These are phyloP conservation scores for Fagopyrum tataricum DNA, from an alignment of 148 eudicot genomes.

Conservation along the genomic window DNA sequence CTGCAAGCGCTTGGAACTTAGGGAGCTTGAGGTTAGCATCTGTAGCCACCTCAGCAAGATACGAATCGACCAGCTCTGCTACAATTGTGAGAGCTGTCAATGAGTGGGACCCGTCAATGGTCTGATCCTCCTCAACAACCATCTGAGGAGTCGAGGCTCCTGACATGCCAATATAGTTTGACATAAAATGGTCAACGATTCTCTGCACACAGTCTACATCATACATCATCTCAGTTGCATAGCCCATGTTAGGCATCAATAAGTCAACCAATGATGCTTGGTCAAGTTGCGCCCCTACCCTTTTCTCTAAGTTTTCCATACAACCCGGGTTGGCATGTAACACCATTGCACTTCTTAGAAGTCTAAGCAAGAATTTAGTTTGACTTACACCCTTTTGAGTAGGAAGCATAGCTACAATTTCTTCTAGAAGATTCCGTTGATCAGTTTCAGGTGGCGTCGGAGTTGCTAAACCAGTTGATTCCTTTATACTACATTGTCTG, in stretches of 20 bases:
- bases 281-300: conserved; percentile 51
- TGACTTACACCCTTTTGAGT: conserved; percentile 48
- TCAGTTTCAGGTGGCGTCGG: conserved; percentile 36
- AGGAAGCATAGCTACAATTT: conserved; percentile 52
- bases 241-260: conserved; percentile 50
- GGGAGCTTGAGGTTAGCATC: conserved; percentile 61
- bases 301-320: conserved; percentile 49
- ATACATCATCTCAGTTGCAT: conserved; percentile 45
- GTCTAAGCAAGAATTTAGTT: conserved; percentile 40
- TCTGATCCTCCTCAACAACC: conserved; percentile 32
- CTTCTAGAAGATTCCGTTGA: conserved; percentile 54
- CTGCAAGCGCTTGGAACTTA: conserved; percentile 60
- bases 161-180: conserved; percentile 25
- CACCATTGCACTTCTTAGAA: conserved; percentile 51
- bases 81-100: conserved; percentile 47
- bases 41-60: conserved; percentile 70
- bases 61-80: conserved; percentile 62
- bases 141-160: conserved; percentile 38
- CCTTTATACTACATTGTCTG: conserved; percentile 19
- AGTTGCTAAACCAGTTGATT: conserved; percentile 11
- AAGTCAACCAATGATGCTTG: conserved; percentile 55
- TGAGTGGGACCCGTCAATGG: conserved; percentile 29
- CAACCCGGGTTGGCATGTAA: conserved; percentile 48
- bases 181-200: conserved; percentile 56
- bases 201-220: conserved; percentile 73